These are phyloP conservation scores for Chlamydomonas sphaeroides DNA, from an alignment of 139 green algal genomes.

Conservation along the genomic window DNA sequence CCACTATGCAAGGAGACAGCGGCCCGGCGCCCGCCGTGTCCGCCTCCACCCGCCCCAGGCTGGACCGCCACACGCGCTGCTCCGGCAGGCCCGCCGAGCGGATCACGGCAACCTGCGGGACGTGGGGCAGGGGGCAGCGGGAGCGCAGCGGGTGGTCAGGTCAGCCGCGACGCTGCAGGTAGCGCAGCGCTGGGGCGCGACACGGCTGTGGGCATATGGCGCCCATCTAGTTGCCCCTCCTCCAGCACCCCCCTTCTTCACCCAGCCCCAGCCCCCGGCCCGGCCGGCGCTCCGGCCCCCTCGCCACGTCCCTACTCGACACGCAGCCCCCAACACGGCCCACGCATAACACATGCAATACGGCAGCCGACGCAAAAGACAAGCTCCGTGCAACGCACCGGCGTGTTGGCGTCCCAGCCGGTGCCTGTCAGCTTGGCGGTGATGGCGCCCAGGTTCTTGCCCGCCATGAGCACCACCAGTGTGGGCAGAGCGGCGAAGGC, in stretches of 20 bases:
- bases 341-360: too few species aligned
- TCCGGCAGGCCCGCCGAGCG: slow-evolving; percentile 51
- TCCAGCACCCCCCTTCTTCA: too few species aligned
- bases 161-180: too few species aligned
- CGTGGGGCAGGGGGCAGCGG: too few species aligned
- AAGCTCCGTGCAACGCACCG: slow-evolving; percentile 36
- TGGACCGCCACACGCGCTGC: slow-evolving; percentile 67
- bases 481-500: slow-evolving; percentile 61
- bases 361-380: not conserved
- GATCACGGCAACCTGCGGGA: slow-evolving; percentile 63
- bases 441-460: slow-evolving; percentile 49
- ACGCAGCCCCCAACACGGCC: too few species aligned
- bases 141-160: too few species aligned
- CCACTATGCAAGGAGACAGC: slow-evolving; percentile 34
- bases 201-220: too few species aligned
- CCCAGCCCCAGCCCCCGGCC: too few species aligned
- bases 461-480: slow-evolving; percentile 82
- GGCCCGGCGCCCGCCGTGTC: slow-evolving; percentile 19
- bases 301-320: too few species aligned
- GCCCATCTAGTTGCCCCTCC: too few species aligned
- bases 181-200: too few species aligned
- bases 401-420: slow-evolving; percentile 43
- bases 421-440: slow-evolving; percentile 41
- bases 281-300: too few species aligned
- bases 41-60: slow-evolving; percentile 46